phyloP scores from a whole-genome alignment of 495 filamentous ascomycete genomes.

The Neurospora intermedia region DNA sequence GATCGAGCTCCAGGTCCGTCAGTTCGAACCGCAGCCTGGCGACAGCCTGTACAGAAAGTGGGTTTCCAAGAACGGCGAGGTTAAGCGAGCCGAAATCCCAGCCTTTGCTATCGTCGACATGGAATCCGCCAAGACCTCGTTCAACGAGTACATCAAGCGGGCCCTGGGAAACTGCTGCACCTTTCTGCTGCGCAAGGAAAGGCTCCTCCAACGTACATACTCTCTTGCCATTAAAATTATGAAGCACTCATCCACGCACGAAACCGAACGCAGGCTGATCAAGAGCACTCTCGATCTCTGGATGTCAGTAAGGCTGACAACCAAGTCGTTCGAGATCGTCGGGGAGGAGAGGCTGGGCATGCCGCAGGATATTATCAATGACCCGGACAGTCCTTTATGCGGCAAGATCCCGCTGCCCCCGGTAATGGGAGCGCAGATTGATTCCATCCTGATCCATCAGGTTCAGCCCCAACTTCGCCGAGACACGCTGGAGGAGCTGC shows the following conservation, averaged over 20 bases:
- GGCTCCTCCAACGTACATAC: slow-evolving; percentile 34
- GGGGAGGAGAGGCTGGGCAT: slow-evolving; percentile 45
- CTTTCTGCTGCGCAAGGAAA: slow-evolving; percentile 25
- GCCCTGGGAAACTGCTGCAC: slow-evolving; percentile 30
- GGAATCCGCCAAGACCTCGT: slow-evolving; percentile 30
- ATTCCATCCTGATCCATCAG: slow-evolving; percentile 45
- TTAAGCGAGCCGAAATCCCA: slow-evolving; percentile 27
- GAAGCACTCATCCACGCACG: slow-evolving; percentile 13
- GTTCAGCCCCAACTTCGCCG: slow-evolving; percentile 44
- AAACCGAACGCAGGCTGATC: slow-evolving; percentile 32
- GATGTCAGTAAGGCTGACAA: slow-evolving; percentile 47
- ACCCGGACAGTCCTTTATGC: slow-evolving; percentile 36
- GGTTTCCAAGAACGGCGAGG: slow-evolving; percentile 26
- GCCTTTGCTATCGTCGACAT: slow-evolving; percentile 39
- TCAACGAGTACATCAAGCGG: slow-evolving; percentile 33
- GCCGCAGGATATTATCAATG: slow-evolving; percentile 33
- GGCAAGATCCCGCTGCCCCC: slow-evolving; percentile 46
- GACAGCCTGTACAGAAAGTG: slow-evolving; percentile 38
- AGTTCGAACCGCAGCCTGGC: slow-evolving; percentile 36
- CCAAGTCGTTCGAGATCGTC: slow-evolving; percentile 44
- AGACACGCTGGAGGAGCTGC: slow-evolving; percentile 43
- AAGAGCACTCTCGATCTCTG: slow-evolving; percentile 41
- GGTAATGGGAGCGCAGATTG: slow-evolving; percentile 50
- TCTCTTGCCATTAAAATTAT: slow-evolving; percentile 26
- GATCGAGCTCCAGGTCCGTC: slow-evolving; percentile 33